phyloP scores from a whole-genome alignment of 768 basidiomycete genomes.

The Lactifluus hygrophoroides region DNA sequence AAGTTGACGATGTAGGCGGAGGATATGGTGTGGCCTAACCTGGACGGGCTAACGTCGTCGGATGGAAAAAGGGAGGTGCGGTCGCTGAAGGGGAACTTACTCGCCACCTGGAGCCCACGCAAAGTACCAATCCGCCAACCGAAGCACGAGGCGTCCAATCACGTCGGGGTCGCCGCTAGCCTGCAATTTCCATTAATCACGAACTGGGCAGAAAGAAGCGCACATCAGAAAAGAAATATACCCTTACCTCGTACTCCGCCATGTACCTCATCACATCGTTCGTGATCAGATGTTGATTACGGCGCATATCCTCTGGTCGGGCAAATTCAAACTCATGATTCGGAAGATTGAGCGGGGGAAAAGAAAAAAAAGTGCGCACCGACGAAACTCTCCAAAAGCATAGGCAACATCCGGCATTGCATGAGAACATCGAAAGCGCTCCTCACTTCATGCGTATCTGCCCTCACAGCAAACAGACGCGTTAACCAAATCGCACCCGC shows the following conservation, averaged over 20 bases:
- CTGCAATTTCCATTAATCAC: conserved; percentile 26
- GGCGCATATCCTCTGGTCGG: conserved; percentile 51
- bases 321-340: neutral
- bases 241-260: conserved; percentile 54
- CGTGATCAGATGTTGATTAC: conserved; percentile 48
- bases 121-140: conserved; percentile 63
- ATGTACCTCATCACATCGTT: conserved; percentile 53
- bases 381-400: conserved; percentile 62
- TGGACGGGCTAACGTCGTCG: conserved; percentile 24
- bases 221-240: too few species aligned
- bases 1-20: conserved; percentile 59
- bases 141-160: conserved; percentile 46
- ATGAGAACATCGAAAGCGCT: conserved; percentile 52
- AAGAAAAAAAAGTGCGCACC: too few species aligned
- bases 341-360: neutral
- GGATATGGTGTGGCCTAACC: conserved; percentile 52
- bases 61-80: conserved; percentile 5
- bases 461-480: neutral
- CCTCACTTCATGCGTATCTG: conserved; percentile 43
- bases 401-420: conserved; percentile 49
- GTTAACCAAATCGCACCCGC: too few species aligned
- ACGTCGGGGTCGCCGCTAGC: conserved; percentile 37
- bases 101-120: conserved; percentile 65
- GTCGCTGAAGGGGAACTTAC: conserved; percentile 32
- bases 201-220: too few species aligned